phyloP scores from a whole-genome alignment of 2,329 filamentous ascomycete species.

The Periconia digitata region DNA sequence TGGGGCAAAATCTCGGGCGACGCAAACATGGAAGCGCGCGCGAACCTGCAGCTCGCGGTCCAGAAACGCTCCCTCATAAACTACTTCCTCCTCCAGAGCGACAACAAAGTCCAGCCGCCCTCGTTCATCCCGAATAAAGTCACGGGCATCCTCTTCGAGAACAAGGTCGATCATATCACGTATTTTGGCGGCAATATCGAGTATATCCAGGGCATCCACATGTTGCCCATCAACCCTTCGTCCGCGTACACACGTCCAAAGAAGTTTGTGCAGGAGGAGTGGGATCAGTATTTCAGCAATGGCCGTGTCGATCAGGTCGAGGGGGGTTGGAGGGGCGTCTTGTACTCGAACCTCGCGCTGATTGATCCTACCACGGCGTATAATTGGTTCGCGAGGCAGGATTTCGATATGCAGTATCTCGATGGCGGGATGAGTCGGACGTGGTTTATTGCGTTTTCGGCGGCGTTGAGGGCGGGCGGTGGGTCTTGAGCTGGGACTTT shows the following conservation, averaged over 20 bases:
- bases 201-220: constrained; percentile 77
- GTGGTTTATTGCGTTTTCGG: constrained; percentile 43
- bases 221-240: constrained; percentile 75
- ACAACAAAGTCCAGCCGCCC: constrained; percentile 73
- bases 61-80: constrained; percentile 71
- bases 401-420: constrained; percentile 69
- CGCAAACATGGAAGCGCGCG: constrained; percentile 73
- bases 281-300: constrained; percentile 70
- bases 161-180: constrained; percentile 89
- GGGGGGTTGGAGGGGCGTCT: constrained; percentile 83
- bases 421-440: constrained; percentile 72
- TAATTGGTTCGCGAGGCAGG: constrained; percentile 69
- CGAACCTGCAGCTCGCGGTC: constrained; percentile 82
- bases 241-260: constrained; percentile 69
- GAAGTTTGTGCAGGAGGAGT: constrained; percentile 72
- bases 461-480: constrained; percentile 20
- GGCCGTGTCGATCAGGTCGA: constrained; percentile 65
- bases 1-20: constrained; percentile 82
- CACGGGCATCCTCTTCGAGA: constrained; percentile 79
- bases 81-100: constrained; percentile 79
- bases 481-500: background rate
- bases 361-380: constrained; percentile 71
- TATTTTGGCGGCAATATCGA: constrained; percentile 75
- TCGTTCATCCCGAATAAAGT: constrained; percentile 82
- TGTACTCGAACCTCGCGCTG: constrained; percentile 81